Conservation (phyloP, 768 basidiomycete genomes). For the Cystoderma amianthinum region DNA sequence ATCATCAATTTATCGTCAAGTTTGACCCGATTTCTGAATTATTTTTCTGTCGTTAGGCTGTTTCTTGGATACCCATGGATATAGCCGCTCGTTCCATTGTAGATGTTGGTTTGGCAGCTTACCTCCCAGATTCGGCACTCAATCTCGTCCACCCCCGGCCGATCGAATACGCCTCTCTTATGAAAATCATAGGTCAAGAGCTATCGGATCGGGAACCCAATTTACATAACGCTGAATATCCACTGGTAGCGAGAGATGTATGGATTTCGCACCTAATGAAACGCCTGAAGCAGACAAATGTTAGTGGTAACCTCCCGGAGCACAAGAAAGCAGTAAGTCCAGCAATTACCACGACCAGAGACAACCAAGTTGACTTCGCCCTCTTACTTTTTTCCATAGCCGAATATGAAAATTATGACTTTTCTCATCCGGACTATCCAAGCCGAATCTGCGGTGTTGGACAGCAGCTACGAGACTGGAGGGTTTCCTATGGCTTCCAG, state of each 20-base stretch:
- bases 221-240: conserved; percentile 9
- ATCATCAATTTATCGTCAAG: too few species aligned
- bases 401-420: conserved; percentile 25
- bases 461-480: conserved; percentile 9
- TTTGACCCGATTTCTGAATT: too few species aligned
- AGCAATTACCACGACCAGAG: conserved; percentile 9
- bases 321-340: conserved; percentile 6
- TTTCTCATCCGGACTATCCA: conserved; percentile 14
- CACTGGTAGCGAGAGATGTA: conserved; percentile 13
- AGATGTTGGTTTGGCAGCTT: too few species aligned
- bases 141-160: too few species aligned
- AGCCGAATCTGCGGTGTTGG: not conserved
- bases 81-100: too few species aligned
- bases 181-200: too few species aligned
- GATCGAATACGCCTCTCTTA: too few species aligned
- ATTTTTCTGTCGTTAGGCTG: too few species aligned
- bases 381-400: conserved; percentile 12
- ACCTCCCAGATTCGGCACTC: too few species aligned
- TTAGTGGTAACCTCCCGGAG: conserved; percentile 4
- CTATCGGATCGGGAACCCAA: not conserved
- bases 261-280: conserved; percentile 1
- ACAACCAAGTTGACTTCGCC: too few species aligned
- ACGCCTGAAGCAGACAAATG: too few species aligned
- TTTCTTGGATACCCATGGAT: too few species aligned
- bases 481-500: conserved; percentile 20